These are phyloP conservation scores for Schwanniomyces yamadae DNA, from an alignment of 805 yeast species.

Conservation along the genomic window DNA sequence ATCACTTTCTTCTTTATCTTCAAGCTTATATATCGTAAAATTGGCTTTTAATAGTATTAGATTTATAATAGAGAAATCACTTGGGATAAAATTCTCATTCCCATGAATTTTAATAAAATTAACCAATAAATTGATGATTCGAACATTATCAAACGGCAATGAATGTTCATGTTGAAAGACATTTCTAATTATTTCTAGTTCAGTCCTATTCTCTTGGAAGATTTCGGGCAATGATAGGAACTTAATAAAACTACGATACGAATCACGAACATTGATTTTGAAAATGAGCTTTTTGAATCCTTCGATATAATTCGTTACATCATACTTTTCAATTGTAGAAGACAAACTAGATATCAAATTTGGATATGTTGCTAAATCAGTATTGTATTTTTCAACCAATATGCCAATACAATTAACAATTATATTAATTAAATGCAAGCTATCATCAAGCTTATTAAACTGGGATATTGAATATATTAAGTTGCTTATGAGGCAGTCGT, in stretches of 20 bases:
- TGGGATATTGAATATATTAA: not conserved
- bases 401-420: not conserved
- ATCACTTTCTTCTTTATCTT: slow-evolving; percentile 20
- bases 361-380: not conserved
- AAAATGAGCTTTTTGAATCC: too few species aligned
- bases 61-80: slow-evolving; percentile 19
- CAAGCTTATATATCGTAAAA: slow-evolving; percentile 17
- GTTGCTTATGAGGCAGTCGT: not conserved
- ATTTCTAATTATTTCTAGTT: slow-evolving; percentile 3
- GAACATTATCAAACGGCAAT: slow-evolving; percentile 1
- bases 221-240: slow-evolving; percentile 14
- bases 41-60: slow-evolving; percentile 17
- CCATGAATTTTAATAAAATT: slow-evolving; percentile 19
- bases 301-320: too few species aligned
- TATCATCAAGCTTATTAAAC: not conserved
- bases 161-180: not conserved
- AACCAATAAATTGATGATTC: slow-evolving; percentile 13
- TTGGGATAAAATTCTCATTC: slow-evolving; percentile 8
- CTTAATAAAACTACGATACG: slow-evolving; percentile 9
- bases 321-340: too few species aligned
- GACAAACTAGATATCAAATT: not conserved
- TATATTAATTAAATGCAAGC: not conserved
- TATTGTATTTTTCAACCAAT: not conserved
- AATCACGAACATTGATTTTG: slow-evolving; percentile 8
- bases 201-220: not conserved